Conservation (phyloP, 2,329 filamentous ascomycete genomes). For the Metarhizium album region DNA sequence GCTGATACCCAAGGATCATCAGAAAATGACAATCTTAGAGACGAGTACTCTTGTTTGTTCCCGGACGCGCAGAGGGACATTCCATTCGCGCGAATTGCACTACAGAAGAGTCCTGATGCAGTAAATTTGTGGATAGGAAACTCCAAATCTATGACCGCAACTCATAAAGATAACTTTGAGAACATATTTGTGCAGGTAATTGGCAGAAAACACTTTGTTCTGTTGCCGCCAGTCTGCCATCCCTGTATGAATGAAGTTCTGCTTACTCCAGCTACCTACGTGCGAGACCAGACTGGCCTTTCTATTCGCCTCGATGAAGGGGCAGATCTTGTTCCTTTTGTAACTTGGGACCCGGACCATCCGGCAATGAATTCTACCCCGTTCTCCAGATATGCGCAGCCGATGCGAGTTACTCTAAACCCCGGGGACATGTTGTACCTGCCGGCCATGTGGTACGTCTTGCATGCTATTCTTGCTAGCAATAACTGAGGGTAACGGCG, state of each 20-base stretch:
- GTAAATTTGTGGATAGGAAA: constrained; percentile 80
- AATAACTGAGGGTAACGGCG: not conserved
- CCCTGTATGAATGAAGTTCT: constrained; percentile 56
- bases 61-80: constrained; percentile 52
- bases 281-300: constrained; percentile 20
- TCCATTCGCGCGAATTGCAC: constrained; percentile 62
- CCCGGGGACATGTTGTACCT: constrained; percentile 75
- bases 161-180: constrained; percentile 79
- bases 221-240: constrained; percentile 61
- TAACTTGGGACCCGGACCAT: constrained; percentile 63
- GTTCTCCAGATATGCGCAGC: constrained; percentile 49
- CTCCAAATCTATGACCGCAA: constrained; percentile 53
- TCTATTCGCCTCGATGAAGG: constrained; percentile 24
- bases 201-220: constrained; percentile 63
- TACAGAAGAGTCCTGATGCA: constrained; percentile 57
- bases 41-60: constrained; percentile 58
- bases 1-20: not conserved
- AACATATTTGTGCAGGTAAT: constrained; percentile 72
- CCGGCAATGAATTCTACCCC: constrained; percentile 37
- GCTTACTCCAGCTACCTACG: constrained; percentile 50
- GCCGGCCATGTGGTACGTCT: constrained; percentile 61
- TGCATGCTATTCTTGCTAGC: not conserved
- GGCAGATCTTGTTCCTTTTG: constrained; percentile 46
- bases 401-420: constrained; percentile 56
- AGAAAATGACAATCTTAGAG: constrained; percentile 73